Percentiles rank a stretch among this genome's conserved stretches.
phyloP scores from a whole-genome alignment of 257 asterid species.

The Solanum pennellii region DNA sequence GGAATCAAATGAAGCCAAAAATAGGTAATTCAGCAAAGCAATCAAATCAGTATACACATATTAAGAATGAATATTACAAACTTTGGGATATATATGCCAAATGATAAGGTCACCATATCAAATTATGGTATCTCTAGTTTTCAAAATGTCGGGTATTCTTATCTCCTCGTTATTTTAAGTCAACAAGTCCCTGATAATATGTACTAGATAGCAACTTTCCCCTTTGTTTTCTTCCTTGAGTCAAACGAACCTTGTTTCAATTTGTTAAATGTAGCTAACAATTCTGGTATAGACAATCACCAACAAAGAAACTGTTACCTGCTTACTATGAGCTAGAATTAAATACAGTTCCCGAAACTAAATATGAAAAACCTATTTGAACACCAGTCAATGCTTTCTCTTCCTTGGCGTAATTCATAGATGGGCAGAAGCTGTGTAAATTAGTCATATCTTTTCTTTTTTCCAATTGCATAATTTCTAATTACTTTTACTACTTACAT shows the following conservation, averaged over 20 bases:
- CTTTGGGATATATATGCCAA: neutral
- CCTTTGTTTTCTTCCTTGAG: neutral
- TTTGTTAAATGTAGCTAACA: neutral
- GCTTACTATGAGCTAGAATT: neutral
- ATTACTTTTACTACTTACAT: neutral
- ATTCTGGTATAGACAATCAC: neutral
- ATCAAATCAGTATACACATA: neutral
- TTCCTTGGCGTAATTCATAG: neutral
- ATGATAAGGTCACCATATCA: neutral
- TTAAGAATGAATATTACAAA: neutral
- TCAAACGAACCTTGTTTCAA: neutral
- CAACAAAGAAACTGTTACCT: neutral
- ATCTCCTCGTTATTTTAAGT: neutral
- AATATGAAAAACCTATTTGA: neutral
- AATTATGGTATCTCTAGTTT: neutral
- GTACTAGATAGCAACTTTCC: neutral
- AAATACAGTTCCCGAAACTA: neutral
- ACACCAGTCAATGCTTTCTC: neutral
- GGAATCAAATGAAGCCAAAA: neutral
- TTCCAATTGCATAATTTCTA: neutral
- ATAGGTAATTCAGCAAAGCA: neutral
- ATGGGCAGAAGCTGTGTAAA: neutral
- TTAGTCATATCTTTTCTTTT: neutral
- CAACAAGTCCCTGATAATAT: neutral
- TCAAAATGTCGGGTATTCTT: neutral